phyloP scores from a whole-genome alignment of 1,139 yeast species.

The Pichia sorboxylosa region DNA sequence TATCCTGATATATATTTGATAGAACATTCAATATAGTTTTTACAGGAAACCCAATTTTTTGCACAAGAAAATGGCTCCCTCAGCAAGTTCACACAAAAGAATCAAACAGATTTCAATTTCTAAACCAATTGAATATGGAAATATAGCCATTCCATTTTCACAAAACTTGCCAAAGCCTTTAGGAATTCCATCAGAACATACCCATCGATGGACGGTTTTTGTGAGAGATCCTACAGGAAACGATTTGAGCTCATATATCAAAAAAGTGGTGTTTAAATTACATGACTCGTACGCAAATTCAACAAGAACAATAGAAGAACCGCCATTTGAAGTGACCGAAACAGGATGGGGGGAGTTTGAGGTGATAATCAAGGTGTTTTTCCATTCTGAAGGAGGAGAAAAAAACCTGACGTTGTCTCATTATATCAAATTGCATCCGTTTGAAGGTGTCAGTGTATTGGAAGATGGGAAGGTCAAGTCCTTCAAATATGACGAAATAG shows the following conservation, averaged over 20 bases:
- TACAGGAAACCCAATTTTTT: too few species aligned
- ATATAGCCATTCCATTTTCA: slow-evolving; percentile 46
- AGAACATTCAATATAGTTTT: too few species aligned
- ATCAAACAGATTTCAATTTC: slow-evolving; percentile 59
- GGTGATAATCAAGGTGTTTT: slow-evolving; percentile 74
- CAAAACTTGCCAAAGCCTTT: slow-evolving; percentile 46
- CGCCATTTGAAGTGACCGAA: slow-evolving; percentile 92
- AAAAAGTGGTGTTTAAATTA: slow-evolving; percentile 83
- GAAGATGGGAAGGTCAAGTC: slow-evolving; percentile 42
- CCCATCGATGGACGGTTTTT: slow-evolving; percentile 93
- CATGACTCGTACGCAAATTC: slow-evolving; percentile 91
- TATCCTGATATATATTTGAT: too few species aligned
- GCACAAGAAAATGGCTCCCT: slow-evolving; percentile 23
- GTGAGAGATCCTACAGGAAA: slow-evolving; percentile 74
- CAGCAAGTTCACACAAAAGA: slow-evolving; percentile 20
- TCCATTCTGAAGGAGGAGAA: slow-evolving; percentile 77
- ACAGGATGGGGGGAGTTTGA: slow-evolving; percentile 99
- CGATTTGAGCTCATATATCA: slow-evolving; percentile 73
- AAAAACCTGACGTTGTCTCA: slow-evolving; percentile 81
- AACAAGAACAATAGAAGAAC: slow-evolving; percentile 69
- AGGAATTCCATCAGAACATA: slow-evolving; percentile 77
- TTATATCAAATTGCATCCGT: slow-evolving; percentile 86
- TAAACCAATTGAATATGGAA: slow-evolving; percentile 82
- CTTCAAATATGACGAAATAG: slow-evolving; percentile 77
- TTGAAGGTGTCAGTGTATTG: slow-evolving; percentile 21